Evolutionary conservation across 1,284 basidiomycete genomes (phyloP).

Genomic region (Leccinum variabile): DNA sequence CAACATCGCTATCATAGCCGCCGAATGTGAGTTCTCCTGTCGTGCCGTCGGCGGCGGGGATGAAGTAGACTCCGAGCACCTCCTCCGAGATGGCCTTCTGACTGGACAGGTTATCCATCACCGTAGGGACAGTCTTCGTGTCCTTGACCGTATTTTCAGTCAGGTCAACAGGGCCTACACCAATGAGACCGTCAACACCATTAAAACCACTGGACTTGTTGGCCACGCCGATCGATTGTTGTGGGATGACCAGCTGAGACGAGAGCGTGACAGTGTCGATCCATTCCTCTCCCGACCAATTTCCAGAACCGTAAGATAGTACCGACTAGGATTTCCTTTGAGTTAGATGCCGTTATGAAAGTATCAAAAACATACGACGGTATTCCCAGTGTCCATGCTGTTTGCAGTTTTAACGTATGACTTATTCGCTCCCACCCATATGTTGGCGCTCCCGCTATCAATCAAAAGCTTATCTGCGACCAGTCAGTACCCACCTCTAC

Average conservation of each 20-base stretch:
- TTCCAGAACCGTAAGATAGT: constrained; percentile 49
- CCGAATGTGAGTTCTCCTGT: too few relatives aligned
- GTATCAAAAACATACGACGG: constrained; percentile 33
- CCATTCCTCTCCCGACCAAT: constrained; percentile 53
- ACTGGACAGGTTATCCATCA: constrained; percentile 38
- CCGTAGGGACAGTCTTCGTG: constrained; percentile 37
- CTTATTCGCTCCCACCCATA: constrained; percentile 40
- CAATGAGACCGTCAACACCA: constrained; percentile 55
- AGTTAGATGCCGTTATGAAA: background rate
- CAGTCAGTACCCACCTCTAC: background rate
- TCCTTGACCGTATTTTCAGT: constrained; percentile 40
- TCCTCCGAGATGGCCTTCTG: too few relatives aligned
- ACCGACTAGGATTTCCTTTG: constrained; percentile 31
- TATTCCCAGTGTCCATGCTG: constrained; percentile 44
- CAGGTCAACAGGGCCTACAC: constrained; percentile 55
- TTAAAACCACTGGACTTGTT: constrained; percentile 41
- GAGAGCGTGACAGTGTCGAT: constrained; percentile 49
- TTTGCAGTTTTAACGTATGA: constrained; percentile 42
- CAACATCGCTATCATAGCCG: too few relatives aligned
- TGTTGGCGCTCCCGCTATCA: constrained; percentile 40
- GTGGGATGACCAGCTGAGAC: constrained; percentile 42
- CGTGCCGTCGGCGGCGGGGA: too few relatives aligned
- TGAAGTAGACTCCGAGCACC: too few relatives aligned
- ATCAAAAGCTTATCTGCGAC: constrained; percentile 26
- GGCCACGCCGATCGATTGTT: constrained; percentile 58